A percentile compares a stretch with the other conserved stretches of the same genome.
Conservation (phyloP, 2,329 filamentous ascomycete species). For the Aspergillus fumigatiaffinis region DNA sequence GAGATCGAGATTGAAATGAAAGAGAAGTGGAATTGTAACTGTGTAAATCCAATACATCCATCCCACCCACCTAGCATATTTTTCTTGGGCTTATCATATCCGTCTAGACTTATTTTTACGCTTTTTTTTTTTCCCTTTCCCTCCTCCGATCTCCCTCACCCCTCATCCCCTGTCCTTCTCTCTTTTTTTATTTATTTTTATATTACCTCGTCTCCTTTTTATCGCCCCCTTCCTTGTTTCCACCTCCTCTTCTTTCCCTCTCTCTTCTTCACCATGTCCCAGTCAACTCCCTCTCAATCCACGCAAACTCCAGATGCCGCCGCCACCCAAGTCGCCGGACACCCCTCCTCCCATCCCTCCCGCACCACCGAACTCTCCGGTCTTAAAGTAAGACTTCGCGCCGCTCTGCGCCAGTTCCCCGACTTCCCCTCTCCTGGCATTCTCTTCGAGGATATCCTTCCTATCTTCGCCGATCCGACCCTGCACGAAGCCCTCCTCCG, state of each 20-base stretch:
- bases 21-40: background rate
- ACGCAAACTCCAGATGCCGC: slow-evolving; percentile 35
- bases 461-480: slow-evolving; percentile 76
- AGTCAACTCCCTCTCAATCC: slow-evolving; percentile 24
- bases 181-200: slow-evolving; percentile 4
- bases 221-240: slow-evolving; percentile 11
- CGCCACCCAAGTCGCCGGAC: slow-evolving; percentile 40
- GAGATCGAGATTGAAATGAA: background rate
- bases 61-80: slow-evolving; percentile 1
- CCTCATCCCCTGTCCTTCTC: slow-evolving; percentile 11
- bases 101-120: slow-evolving; percentile 15
- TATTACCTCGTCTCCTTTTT: slow-evolving; percentile 11
- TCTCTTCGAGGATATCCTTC: slow-evolving; percentile 96
- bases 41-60: slow-evolving; percentile 8
- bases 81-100: slow-evolving; percentile 14
- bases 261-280: slow-evolving; percentile 36
- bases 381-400: slow-evolving; percentile 66
- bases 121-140: slow-evolving; percentile 2
- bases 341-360: slow-evolving; percentile 45
- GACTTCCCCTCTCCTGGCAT: slow-evolving; percentile 93
- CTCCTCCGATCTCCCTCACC: slow-evolving; percentile 7
- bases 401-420: slow-evolving; percentile 75
- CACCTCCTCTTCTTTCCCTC: slow-evolving; percentile 13
- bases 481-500: slow-evolving; percentile 74
- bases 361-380: slow-evolving; percentile 53